phyloP scores from a whole-genome alignment of 257 asterid genomes.

The Phtheirospermum japonicum region DNA sequence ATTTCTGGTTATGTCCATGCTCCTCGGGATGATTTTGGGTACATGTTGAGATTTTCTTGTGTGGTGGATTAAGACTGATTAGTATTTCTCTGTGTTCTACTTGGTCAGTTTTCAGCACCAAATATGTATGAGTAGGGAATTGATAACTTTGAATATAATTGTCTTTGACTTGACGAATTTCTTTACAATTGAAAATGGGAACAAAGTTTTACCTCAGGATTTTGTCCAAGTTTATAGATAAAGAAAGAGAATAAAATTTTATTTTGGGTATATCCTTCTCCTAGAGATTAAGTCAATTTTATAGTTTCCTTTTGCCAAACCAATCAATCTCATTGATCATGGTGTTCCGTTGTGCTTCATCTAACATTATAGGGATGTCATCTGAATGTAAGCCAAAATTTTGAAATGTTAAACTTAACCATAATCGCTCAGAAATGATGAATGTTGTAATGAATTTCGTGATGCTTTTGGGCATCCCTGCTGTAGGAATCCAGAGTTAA shows the following conservation, averaged over 20 bases:
- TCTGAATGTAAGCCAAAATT: no score
- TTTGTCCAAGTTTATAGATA: background rate
- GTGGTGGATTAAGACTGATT: slow-evolving; percentile 3
- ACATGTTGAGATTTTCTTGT: background rate
- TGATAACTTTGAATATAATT: background rate
- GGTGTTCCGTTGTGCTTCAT: background rate
- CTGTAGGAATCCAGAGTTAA: background rate
- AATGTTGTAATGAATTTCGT: background rate
- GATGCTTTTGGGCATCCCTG: background rate
- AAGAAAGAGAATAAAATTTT: background rate
- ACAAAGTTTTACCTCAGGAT: background rate
- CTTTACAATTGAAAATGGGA: background rate
- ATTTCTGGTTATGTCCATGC: slow-evolving; percentile 10
- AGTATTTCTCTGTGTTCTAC: slow-evolving; percentile 7
- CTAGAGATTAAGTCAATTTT: background rate
- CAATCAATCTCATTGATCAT: background rate
- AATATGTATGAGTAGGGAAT: background rate
- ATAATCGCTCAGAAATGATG: no score
- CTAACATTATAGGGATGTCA: no score
- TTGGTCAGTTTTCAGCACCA: slow-evolving; percentile 15
- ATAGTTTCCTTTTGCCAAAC: background rate
- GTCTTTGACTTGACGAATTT: background rate
- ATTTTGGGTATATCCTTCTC: background rate
- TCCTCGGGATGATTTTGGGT: background rate
- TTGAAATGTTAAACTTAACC: no score